Percentiles rank a stretch among this genome's conserved stretches.
Evolutionary conservation across 2,329 filamentous ascomycete species (phyloP).

Genomic region (Penicillium griseofulvum): DNA sequence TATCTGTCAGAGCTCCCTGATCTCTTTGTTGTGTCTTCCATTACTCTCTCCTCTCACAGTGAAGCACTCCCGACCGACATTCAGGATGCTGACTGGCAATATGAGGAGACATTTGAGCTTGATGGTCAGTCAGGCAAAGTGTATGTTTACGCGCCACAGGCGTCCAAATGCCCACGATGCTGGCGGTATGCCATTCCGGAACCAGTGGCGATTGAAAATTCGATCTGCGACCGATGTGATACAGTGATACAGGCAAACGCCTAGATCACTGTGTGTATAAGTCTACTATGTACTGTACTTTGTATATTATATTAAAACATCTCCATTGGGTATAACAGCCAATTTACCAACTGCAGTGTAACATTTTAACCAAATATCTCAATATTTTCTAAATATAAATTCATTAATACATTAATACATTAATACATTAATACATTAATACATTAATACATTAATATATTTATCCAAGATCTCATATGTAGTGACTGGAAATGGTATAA

Average conservation of each 20-base stretch:
- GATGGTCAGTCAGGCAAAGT: conserved; percentile 34
- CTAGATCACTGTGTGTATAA: background rate
- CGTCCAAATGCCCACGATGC: conserved; percentile 77
- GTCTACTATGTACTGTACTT: conserved; percentile 5
- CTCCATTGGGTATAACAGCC: background rate
- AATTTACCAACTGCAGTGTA: background rate
- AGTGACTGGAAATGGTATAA: too few relatives aligned
- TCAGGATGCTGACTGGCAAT: conserved; percentile 41
- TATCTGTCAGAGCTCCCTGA: conserved; percentile 53
- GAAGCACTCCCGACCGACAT: conserved; percentile 28
- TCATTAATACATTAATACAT: too few relatives aligned
- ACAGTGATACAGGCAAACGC: conserved; percentile 52
- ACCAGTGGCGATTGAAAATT: conserved; percentile 50
- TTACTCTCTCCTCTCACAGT: conserved; percentile 49
- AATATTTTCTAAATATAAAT: too few relatives aligned
- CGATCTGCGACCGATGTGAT: conserved; percentile 71
- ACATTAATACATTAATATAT: too few relatives aligned
- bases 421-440: too few relatives aligned
- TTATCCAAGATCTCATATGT: too few relatives aligned
- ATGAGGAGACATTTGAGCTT: conserved; percentile 43
- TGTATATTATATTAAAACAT: conserved; percentile 5
- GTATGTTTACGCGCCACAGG: conserved; percentile 48
- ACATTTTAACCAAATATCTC: background rate
- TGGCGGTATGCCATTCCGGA: conserved; percentile 76
- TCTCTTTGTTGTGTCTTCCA: conserved; percentile 68